Conservation (phyloP, 129 eudicot genomes). For the Flaveria ramosissima region DNA sequence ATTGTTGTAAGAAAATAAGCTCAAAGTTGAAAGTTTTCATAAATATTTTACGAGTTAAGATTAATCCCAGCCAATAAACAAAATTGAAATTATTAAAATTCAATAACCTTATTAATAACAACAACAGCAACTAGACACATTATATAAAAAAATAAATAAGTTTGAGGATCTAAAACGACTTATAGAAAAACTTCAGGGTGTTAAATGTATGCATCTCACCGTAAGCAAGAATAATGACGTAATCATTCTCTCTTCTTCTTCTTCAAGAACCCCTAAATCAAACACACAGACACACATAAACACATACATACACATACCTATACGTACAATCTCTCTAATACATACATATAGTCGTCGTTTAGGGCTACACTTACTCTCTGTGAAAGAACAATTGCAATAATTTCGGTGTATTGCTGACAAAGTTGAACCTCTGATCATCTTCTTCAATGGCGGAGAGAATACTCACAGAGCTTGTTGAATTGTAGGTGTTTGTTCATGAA, state of each 20-base stretch:
- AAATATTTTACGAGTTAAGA: no score
- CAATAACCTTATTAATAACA: no score
- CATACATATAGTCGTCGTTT: not conserved
- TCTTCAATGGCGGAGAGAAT: not conserved
- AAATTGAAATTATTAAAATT: no score
- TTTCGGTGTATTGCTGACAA: constrained; percentile 16
- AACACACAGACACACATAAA: not conserved
- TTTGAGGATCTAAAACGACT: not conserved
- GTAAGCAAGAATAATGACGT: not conserved
- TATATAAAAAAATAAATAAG: not conserved
- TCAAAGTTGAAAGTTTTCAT: no score
- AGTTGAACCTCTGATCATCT: constrained; percentile 10
- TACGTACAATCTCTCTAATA: not conserved
- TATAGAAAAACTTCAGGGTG: not conserved
- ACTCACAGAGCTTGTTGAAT: constrained; percentile 12
- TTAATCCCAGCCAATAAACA: no score
- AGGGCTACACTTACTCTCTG: not conserved
- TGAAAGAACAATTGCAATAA: constrained; percentile 13
- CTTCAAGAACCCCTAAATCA: not conserved
- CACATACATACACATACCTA: not conserved
- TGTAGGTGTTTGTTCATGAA: constrained; percentile 20
- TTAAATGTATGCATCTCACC: not conserved
- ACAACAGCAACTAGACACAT: no score
- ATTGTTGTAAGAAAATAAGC: no score
- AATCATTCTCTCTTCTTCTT: not conserved